Conservation (phyloP, 176 grass and related monocot genomes). For the Melocanna baccifera region DNA sequence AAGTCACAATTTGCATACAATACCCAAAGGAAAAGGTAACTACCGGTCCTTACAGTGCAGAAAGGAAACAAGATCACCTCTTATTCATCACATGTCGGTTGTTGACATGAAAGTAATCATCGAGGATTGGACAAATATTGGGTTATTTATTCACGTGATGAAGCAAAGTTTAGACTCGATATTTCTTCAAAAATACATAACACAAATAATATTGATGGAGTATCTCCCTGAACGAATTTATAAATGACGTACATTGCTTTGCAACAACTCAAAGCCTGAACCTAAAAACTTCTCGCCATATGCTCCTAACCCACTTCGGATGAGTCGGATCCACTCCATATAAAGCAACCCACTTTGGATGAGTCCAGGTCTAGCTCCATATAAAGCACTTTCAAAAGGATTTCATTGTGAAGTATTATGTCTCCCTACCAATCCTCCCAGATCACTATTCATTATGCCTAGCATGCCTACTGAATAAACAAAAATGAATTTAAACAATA, state of each 20-base stretch:
- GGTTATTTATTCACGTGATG: conserved; percentile 45
- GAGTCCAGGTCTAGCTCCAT: conserved; percentile 75
- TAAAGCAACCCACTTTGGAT: conserved; percentile 41
- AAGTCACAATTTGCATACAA: not conserved
- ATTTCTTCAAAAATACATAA: not conserved
- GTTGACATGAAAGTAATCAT: conserved; percentile 91
- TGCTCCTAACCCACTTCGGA: conserved; percentile 60
- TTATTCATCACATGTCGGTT: conserved; percentile 85
- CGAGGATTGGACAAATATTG: conserved; percentile 69
- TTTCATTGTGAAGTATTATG: conserved; percentile 41
- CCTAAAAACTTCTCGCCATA: conserved; percentile 65
- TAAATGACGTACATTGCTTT: conserved; percentile 61
- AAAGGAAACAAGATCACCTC: conserved; percentile 79
- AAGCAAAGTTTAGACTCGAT: not conserved
- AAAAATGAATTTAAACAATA: not conserved
- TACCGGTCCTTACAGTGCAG: conserved; percentile 53
- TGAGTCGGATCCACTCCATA: conserved; percentile 72
- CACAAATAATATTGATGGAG: not conserved
- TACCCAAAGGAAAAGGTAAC: not conserved
- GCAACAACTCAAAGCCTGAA: conserved; percentile 82
- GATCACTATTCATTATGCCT: conserved; percentile 43
- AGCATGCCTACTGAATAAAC: conserved; percentile 8
- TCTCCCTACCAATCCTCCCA: conserved; percentile 20
- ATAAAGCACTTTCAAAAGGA: conserved; percentile 65
- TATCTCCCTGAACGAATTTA: not conserved